These are phyloP conservation scores for Alternaria consortialis DNA, from an alignment of 2,329 filamentous ascomycete genomes.

Conservation along the genomic window DNA sequence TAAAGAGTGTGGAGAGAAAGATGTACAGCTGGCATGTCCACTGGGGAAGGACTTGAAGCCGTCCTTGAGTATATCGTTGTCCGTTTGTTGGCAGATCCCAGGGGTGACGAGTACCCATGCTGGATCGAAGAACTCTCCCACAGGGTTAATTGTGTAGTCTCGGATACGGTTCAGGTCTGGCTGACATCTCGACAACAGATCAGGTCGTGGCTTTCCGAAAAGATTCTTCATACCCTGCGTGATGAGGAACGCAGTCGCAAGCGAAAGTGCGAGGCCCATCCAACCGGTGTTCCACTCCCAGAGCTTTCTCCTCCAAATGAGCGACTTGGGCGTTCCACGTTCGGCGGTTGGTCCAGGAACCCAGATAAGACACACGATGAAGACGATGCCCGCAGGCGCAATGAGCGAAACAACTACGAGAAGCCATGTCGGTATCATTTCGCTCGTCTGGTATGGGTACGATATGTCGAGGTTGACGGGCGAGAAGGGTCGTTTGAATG, in stretches of 20 bases:
- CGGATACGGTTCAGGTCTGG: slow-evolving; percentile 73
- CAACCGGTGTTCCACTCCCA: slow-evolving; percentile 91
- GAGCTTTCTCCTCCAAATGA: slow-evolving; percentile 81
- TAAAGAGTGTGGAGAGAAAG: not conserved
- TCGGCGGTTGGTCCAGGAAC: slow-evolving; percentile 76
- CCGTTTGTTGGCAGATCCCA: slow-evolving; percentile 75
- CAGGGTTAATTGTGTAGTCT: slow-evolving; percentile 66
- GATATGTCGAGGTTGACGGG: slow-evolving; percentile 80
- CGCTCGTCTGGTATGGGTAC: slow-evolving; percentile 74
- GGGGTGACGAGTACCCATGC: slow-evolving; percentile 77
- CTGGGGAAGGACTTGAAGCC: slow-evolving; percentile 87
- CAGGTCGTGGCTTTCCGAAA: slow-evolving; percentile 71
- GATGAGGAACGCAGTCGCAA: slow-evolving; percentile 78
- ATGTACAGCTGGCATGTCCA: slow-evolving; percentile 74
- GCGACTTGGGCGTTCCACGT: slow-evolving; percentile 66
- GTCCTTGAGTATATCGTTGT: slow-evolving; percentile 71
- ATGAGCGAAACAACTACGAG: slow-evolving; percentile 71
- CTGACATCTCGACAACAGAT: slow-evolving; percentile 74
- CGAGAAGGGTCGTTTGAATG: slow-evolving; percentile 75
- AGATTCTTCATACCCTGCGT: slow-evolving; percentile 85
- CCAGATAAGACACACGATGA: slow-evolving; percentile 72
- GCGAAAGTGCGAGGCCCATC: slow-evolving; percentile 79
- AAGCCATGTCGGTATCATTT: slow-evolving; percentile 75
- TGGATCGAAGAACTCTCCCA: slow-evolving; percentile 57
- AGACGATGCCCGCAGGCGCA: slow-evolving; percentile 73